These are phyloP conservation scores for Chlamydomonas asymmetrica DNA, from an alignment of 139 green algal species.

Conservation along the genomic window DNA sequence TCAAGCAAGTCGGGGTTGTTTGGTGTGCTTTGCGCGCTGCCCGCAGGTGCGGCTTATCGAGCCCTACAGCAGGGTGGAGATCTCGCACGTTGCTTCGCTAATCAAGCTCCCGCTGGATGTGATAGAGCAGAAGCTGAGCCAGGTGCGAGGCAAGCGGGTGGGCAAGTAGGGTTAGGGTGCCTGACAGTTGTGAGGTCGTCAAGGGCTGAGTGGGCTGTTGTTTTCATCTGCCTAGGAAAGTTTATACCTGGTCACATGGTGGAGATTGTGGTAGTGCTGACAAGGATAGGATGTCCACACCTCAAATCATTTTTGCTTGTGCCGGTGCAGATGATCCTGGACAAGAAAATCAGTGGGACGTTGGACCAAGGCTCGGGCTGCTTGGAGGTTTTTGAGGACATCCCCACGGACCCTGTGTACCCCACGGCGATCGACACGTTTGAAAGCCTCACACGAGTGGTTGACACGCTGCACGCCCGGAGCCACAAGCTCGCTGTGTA, in stretches of 20 bases:
- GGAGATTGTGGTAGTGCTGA: too few species aligned
- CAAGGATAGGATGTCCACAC: too few species aligned
- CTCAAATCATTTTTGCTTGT: too few species aligned
- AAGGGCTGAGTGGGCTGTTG: too few species aligned
- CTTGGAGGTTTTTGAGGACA: conserved; percentile 88
- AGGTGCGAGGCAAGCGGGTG: conserved; percentile 44
- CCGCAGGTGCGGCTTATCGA: conserved; percentile 85
- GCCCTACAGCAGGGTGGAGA: conserved; percentile 92
- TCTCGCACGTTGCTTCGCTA: conserved; percentile 87
- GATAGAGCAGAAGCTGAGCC: conserved; percentile 92
- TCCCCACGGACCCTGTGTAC: conserved; percentile 76
- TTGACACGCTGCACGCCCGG: conserved; percentile 82
- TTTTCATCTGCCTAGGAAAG: too few species aligned
- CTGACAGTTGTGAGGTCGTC: too few species aligned
- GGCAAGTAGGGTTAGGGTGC: too few species aligned
- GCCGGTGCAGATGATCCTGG: conserved; percentile 94
- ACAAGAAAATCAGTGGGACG: conserved; percentile 91
- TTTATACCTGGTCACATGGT: too few species aligned
- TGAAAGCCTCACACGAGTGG: conserved; percentile 80
- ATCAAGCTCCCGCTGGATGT: conserved; percentile 80
- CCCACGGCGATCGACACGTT: conserved; percentile 79
- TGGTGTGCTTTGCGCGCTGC: too few species aligned
- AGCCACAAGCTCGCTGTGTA: conserved; percentile 73
- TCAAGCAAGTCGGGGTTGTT: too few species aligned
- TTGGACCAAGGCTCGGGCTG: conserved; percentile 92